Percentiles rank a stretch among this genome's conserved stretches.
These are phyloP conservation scores for Clitopilus hobsonii DNA, from an alignment of 768 basidiomycete species.

Conservation along the genomic window DNA sequence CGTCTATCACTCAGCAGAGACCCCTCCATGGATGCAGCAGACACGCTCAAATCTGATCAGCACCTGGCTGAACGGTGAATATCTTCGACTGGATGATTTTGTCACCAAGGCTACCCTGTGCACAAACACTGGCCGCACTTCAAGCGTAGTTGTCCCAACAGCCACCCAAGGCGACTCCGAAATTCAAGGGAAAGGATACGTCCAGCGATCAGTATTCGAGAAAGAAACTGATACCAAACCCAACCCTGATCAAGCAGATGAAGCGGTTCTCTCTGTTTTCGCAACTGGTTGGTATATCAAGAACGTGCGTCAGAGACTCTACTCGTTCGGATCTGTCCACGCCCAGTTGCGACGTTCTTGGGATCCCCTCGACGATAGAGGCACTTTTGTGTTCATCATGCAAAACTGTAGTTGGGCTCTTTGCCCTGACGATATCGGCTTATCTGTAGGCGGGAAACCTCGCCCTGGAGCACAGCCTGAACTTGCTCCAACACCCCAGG, in stretches of 20 bases:
- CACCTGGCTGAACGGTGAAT: conserved; percentile 34
- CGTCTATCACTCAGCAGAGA: conserved; percentile 25
- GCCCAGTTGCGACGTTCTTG: conserved; percentile 34
- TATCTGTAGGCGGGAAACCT: not conserved
- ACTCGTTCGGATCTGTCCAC: conserved; percentile 32
- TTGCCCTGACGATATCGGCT: not conserved
- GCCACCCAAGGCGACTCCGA: not conserved
- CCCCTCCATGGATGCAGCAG: conserved; percentile 31
- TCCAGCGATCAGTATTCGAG: not conserved
- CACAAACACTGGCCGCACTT: conserved; percentile 4
- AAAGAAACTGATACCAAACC: not conserved
- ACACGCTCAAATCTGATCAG: conserved; percentile 32
- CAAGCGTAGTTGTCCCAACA: not conserved
- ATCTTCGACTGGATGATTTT: conserved; percentile 33
- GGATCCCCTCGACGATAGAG: conserved; percentile 23
- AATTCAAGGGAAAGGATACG: not conserved
- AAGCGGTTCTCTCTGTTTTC: conserved; percentile 24
- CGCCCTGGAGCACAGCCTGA: not conserved
- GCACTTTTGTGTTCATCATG: conserved; percentile 34
- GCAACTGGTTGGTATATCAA: conserved; percentile 31
- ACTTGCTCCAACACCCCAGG: not conserved
- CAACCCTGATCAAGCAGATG: conserved; percentile 17
- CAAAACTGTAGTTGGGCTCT: conserved; percentile 30
- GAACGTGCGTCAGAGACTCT: conserved; percentile 28
- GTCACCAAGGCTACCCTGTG: conserved; percentile 27